Evolutionary conservation across 106 monocot species (phyloP), one percentile per base, ranked within the genome.

Genomic region (Xerophyta viscosa): DNA sequence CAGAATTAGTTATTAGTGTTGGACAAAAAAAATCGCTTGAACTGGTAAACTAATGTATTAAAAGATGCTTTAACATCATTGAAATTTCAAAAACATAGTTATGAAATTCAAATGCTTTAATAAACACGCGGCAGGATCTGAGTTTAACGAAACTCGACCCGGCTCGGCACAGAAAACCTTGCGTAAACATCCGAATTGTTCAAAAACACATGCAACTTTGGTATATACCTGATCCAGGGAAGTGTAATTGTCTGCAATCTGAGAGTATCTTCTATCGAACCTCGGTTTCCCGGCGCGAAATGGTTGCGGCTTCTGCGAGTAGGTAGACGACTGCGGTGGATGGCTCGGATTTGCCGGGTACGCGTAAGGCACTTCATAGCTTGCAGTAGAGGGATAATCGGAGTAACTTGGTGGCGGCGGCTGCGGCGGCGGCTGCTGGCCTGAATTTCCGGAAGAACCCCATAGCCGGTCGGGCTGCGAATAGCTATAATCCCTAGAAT

Each of bases 181-280:
- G n/a, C n/a, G n/a, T n/a, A n/a, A n/a, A n/a, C n/a, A n/a, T n/a
- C n/a, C n/a, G n/a, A n/a, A n/a, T n/a, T n/a, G n/a, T n/a, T n/a
- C n/a, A n/a, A n/a, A n/a, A n/a, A n/a, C n/a, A n/a, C n/a, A n/a
- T n/a, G n/a, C n/a, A n/a, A n/a, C n/a, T n/a, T n/a, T n/a, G n/a
- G n/a, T n/a, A n/a, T n/a, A 33, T 50, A 91, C 92, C 82, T 92
- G 74, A 2, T 79, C 83, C 70, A 92, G 64, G 28, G 87, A 83
- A 3, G 46, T 62, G 60, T 77, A 92, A 27, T 83, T 64, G 58
- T 92, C 92, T 13, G 75, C 77, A 58, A 92, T 92, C 66, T 74
- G 75, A 0, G 87, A 87, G 54, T 77, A 92, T 52, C 58, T 66
- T 46, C 82, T 61, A 24, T 92, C 79, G 21, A 92, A 41, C 56